Evolutionary conservation across 306 rosid genomes (phyloP).

Genomic region (Vicia faba): DNA sequence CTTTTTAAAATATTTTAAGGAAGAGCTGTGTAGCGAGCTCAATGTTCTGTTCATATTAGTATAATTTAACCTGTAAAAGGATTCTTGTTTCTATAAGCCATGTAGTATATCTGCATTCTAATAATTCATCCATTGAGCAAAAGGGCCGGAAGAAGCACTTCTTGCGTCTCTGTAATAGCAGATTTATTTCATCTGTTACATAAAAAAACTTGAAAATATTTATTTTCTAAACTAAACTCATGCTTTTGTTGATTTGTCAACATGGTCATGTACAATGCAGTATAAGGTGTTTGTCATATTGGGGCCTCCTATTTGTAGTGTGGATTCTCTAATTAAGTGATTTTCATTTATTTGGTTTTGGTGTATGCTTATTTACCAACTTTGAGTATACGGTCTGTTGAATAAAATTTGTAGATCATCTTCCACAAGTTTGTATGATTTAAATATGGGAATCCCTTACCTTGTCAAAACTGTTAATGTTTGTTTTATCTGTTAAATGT

Average conservation of each 20-base stretch:
- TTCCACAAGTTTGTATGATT: background rate
- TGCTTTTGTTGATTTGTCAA: too few relatives aligned
- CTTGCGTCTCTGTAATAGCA: background rate
- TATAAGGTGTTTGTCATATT: too few relatives aligned
- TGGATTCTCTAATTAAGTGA: background rate
- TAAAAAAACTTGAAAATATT: too few relatives aligned
- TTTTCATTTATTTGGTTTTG: too few relatives aligned
- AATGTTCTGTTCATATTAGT: conserved; percentile 3
- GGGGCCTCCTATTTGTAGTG: too few relatives aligned
- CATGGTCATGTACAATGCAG: too few relatives aligned
- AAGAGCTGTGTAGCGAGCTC: background rate
- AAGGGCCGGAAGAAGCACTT: background rate
- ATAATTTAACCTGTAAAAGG: background rate
- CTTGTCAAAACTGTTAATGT: background rate
- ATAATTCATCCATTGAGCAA: conserved; percentile 11
- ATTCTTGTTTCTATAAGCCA: background rate
- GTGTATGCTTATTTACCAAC: too few relatives aligned
- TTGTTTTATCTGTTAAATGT: background rate
- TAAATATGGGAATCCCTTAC: background rate
- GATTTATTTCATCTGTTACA: background rate
- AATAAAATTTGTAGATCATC: background rate
- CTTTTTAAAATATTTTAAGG: conserved; percentile 6
- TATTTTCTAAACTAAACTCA: too few relatives aligned
- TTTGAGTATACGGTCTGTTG: background rate
- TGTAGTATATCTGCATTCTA: background rate